Base-by-base conservation (phyloP, 2,329 filamentous ascomycete genomes). In the Niveomyces coronatus region DNA sequence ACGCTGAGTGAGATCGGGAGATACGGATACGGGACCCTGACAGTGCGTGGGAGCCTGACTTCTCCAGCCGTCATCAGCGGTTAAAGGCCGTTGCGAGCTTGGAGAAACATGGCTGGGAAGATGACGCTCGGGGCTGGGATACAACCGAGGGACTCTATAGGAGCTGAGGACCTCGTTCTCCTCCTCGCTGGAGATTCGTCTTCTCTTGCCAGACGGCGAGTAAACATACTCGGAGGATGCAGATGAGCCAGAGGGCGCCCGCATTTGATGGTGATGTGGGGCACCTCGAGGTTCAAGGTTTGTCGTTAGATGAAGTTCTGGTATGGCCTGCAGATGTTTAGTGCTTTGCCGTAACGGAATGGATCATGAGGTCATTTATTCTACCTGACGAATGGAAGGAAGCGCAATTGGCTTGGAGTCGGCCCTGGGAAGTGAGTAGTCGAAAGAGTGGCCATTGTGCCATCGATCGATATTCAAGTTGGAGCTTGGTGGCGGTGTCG, bases 351-450 rank as follows among this genome's bases (percentile, higher is more conserved):
- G 9, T 11, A 3, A 4, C 9, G 15, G 8, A 23, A 10, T 39
- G 7, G 5, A 28, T 28, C 3, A 30, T 5, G 14, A 15, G 24
- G 16, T 13, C 4, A 14, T 11, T 40, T 64, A n/a, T n/a, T n/a
- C n/a, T n/a, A 72, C 70, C 65, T 71, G 65, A 46, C 67, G 61
- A 35, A 75, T 71, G 2, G 71, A 67, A 15, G 71, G 71, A 16
- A 75, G 57, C 24, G 62, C 61, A 20, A 69, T 51, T 41, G 55
- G 53, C 43, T 63, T 58, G n/a, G 52, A 51, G 37, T 69, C 63
- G 14, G 49, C 48, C 39, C 56, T 57, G 32, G 57, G 54, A 19
- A 53, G 50, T 14, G 54, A 51, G 23, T 54, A 57, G 20, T 63
- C 61, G 22, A 56, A 42, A 14, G 54, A 53, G 44, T 50, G 41